Percentiles rank a stretch among this genome's conserved stretches.
phyloP scores from a whole-genome alignment of 225 moss, liverwort and hornwort genomes.

The Bryoerythrophyllum caledonicum region DNA sequence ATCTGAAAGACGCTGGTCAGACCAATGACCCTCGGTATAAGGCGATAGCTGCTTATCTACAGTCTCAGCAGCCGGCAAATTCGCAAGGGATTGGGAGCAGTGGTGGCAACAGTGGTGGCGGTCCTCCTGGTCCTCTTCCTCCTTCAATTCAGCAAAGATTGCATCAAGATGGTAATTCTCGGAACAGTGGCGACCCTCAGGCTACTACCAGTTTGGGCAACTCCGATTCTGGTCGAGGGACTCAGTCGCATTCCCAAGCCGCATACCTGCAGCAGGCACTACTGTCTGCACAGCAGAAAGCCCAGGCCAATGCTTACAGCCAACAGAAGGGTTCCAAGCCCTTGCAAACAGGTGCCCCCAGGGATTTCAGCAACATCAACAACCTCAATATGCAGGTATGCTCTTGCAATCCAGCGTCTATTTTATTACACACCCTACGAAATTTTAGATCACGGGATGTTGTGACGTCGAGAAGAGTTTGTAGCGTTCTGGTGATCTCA shows the following conservation, averaged over 20 bases:
- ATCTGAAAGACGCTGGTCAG: conserved; percentile 68
- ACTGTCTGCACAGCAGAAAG: conserved; percentile 68
- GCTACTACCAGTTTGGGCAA: conserved; percentile 37
- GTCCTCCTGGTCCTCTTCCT: conserved; percentile 57
- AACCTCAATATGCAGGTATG: conserved; percentile 60
- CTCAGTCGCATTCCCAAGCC: conserved; percentile 58
- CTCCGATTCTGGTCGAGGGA: conserved; percentile 55
- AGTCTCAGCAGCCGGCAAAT: conserved; percentile 54
- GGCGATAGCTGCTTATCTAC: conserved; percentile 64
- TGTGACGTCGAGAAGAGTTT: background rate
- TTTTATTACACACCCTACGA: background rate
- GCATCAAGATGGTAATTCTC: conserved; percentile 65
- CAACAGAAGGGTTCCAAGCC: conserved; percentile 59
- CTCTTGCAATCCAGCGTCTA: conserved; percentile 13
- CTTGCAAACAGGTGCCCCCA: conserved; percentile 41
- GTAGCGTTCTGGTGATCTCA: background rate
- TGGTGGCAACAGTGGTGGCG: conserved; percentile 66
- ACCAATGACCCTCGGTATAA: conserved; percentile 65
- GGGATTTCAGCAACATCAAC: conserved; percentile 52
- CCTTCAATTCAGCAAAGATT: conserved; percentile 63
- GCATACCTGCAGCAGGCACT: conserved; percentile 70
- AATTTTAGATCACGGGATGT: background rate
- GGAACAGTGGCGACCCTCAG: conserved; percentile 49
- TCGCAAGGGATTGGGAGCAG: conserved; percentile 58
- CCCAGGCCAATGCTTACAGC: conserved; percentile 53